Conservation (phyloP, 306 rosid genomes). For the Malus sylvestris region DNA sequence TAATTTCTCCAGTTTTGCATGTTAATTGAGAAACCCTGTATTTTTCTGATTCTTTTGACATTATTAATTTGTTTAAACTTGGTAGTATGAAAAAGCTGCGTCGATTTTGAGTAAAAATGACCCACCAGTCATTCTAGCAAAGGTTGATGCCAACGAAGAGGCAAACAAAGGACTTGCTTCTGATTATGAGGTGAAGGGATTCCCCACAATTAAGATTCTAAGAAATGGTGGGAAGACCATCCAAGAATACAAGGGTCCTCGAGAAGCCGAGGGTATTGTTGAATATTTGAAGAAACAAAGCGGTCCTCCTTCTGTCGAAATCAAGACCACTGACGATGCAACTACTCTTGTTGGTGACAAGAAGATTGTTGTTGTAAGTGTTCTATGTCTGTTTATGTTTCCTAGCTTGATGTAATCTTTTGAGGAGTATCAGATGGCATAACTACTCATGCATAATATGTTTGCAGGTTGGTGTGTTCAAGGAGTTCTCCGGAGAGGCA, state of each 20-base stretch:
- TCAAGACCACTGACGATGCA: conserved; percentile 65
- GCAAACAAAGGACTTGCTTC: conserved; percentile 51
- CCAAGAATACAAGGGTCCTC: conserved; percentile 90
- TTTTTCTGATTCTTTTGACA: background rate
- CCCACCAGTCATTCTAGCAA: conserved; percentile 69
- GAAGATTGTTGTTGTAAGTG: conserved; percentile 66
- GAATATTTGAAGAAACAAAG: conserved; percentile 72
- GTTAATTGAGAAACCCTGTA: background rate
- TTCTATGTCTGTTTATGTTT: background rate
- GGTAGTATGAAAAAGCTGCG: conserved; percentile 83
- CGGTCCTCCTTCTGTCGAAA: conserved; percentile 76
- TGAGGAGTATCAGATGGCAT: background rate
- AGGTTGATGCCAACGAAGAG: conserved; percentile 73
- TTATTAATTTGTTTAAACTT: background rate
- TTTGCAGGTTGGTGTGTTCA: conserved; percentile 79
- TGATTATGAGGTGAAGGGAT: conserved; percentile 52
- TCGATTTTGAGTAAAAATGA: conserved; percentile 61
- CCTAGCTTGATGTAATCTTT: background rate
- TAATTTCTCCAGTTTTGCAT: background rate
- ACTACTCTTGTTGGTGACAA: conserved; percentile 41
- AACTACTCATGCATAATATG: background rate
- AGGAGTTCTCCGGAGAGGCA: conserved; percentile 75
- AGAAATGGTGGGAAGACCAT: conserved; percentile 69
- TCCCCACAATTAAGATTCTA: conserved; percentile 79
- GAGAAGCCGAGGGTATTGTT: conserved; percentile 85